A percentile compares a stretch with the other conserved stretches of the same genome.
Evolutionary conservation across 495 filamentous ascomycete genomes (phyloP).

Genomic region (Astrothelium subdiscretum): DNA sequence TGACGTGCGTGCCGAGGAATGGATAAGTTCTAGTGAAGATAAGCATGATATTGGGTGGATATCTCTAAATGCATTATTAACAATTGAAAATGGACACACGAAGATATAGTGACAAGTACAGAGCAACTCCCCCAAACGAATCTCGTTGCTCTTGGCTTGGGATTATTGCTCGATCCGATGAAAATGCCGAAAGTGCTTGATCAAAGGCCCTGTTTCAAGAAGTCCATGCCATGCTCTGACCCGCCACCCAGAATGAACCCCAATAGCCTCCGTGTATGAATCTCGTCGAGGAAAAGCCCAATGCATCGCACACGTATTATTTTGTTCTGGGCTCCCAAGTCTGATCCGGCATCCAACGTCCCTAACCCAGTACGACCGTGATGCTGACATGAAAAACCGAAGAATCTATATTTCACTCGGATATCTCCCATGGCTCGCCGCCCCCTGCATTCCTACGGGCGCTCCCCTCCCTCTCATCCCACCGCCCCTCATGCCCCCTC

Average conservation of each 20-base stretch:
- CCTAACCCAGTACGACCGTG: not conserved
- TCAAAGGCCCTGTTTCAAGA: not conserved
- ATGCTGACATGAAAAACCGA: not conserved
- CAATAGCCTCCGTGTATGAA: not conserved
- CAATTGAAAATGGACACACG: not conserved
- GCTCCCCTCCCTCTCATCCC: not conserved
- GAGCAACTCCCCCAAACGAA: not conserved
- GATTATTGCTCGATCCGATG: not conserved
- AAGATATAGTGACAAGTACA: not conserved
- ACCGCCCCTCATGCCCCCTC: not conserved
- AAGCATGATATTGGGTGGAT: not conserved
- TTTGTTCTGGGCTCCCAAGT: too few relatives aligned
- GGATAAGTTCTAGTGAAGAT: not conserved
- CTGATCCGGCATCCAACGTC: not conserved
- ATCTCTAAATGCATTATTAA: not conserved
- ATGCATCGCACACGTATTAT: too few relatives aligned
- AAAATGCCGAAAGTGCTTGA: not conserved
- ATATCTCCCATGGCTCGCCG: constrained; percentile 13
- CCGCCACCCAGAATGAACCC: not conserved
- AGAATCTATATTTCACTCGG: constrained; percentile 9
- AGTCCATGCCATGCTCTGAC: not conserved
- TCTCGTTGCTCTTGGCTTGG: not conserved
- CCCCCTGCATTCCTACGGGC: not conserved
- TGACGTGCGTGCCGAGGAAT: too few relatives aligned
- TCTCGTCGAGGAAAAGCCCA: too few relatives aligned